Evolutionary conservation across 2,329 filamentous ascomycete species (phyloP).

Genomic region (Alternaria dauci): DNA sequence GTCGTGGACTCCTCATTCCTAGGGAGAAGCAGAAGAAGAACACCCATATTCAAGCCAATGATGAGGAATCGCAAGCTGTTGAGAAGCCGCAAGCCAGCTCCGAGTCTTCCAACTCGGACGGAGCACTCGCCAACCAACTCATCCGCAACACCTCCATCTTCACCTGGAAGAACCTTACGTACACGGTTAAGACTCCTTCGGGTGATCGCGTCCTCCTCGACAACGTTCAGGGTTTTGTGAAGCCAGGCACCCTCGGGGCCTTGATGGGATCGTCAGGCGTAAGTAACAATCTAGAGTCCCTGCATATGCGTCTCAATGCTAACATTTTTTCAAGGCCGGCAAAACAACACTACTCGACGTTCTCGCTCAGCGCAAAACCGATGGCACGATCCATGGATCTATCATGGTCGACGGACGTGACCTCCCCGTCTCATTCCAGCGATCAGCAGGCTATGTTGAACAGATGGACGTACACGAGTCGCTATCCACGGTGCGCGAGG

Average conservation of each 20-base stretch:
- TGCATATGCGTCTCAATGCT: background rate
- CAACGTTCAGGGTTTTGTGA: conserved; percentile 61
- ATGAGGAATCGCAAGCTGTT: conserved; percentile 59
- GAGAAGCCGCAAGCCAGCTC: conserved; percentile 18
- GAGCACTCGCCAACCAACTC: conserved; percentile 52
- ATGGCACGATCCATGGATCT: conserved; percentile 82
- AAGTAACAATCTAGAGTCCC: background rate
- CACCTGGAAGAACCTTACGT: conserved; percentile 66
- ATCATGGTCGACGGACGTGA: conserved; percentile 78
- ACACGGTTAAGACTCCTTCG: conserved; percentile 61
- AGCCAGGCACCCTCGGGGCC: conserved; percentile 61
- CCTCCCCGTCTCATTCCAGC: conserved; percentile 79
- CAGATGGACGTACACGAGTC: conserved; percentile 67
- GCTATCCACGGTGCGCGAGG: conserved; percentile 66
- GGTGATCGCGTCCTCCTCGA: conserved; percentile 57
- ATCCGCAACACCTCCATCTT: conserved; percentile 73
- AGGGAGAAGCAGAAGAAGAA: conserved; percentile 46
- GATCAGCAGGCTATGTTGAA: conserved; percentile 68
- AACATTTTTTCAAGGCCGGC: conserved; percentile 24
- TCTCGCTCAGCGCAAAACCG: conserved; percentile 75
- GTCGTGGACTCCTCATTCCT: conserved; percentile 66
- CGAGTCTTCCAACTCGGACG: background rate
- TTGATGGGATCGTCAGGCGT: conserved; percentile 38
- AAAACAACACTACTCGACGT: conserved; percentile 44
- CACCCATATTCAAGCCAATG: conserved; percentile 36